Percentiles rank a stretch among this genome's conserved stretches.
phyloP scores from a whole-genome alignment of 495 filamentous ascomycete species.

The Bathelium albidoporum region DNA sequence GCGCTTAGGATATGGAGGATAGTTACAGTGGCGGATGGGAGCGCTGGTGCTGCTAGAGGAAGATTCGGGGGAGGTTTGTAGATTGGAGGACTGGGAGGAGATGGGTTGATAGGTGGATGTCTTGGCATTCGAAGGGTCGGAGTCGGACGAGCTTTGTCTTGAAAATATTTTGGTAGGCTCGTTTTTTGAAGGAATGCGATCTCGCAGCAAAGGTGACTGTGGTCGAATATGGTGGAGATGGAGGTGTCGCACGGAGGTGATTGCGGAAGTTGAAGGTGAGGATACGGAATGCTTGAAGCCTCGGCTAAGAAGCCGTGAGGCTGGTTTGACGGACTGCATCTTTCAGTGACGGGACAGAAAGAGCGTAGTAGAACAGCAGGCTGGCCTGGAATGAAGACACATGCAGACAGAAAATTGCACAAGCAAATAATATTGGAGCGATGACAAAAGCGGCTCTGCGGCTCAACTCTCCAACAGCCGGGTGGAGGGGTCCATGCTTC shows the following conservation, averaged over 20 bases:
- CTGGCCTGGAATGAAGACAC: too few species aligned
- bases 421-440: not conserved
- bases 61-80: too few species aligned
- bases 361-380: not conserved
- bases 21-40: slow-evolving; percentile 25
- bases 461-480: not conserved
- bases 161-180: not conserved
- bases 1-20: slow-evolving; percentile 18
- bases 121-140: slow-evolving; percentile 6
- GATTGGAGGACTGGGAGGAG: slow-evolving; percentile 16
- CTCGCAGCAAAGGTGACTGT: not conserved
- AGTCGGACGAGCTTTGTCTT: slow-evolving; percentile 9
- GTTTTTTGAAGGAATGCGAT: not conserved
- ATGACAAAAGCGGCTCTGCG: not conserved
- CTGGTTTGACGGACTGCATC: not conserved
- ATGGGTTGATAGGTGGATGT: slow-evolving; percentile 28
- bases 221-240: not conserved
- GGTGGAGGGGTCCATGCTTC: not conserved
- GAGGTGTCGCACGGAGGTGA: slow-evolving; percentile 16
- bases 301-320: not conserved
- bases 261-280: slow-evolving; percentile 4
- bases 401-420: too few species aligned
- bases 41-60: too few species aligned
- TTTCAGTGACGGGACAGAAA: not conserved
- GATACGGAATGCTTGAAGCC: not conserved